phyloP scores from a whole-genome alignment of 1,139 yeast species.

The Yarrowia galli region DNA sequence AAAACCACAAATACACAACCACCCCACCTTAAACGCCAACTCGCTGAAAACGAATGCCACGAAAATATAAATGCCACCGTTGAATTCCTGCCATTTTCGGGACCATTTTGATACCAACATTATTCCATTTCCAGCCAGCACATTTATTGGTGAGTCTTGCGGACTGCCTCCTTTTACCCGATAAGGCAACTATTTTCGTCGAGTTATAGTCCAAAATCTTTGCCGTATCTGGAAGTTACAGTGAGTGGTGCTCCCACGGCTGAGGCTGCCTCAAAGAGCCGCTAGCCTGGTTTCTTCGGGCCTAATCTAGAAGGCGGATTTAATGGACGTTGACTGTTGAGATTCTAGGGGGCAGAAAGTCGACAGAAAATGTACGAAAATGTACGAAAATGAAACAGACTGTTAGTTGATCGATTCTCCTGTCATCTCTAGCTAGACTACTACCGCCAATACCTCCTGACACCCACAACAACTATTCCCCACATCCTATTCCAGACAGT shows the following conservation, averaged over 20 bases:
- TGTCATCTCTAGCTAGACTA: no score
- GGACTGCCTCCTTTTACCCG: no score
- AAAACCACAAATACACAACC: not conserved
- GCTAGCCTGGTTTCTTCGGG: not conserved
- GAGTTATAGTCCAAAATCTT: not conserved
- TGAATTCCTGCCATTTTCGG: not conserved
- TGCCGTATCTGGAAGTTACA: slow-evolving; percentile 1
- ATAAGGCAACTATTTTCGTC: not conserved
- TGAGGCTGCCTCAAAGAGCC: not conserved
- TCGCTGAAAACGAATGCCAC: not conserved
- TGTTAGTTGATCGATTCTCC: no score
- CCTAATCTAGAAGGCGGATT: not conserved
- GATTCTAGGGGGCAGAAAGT: no score
- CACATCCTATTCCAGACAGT: not conserved
- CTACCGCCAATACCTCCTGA: not conserved
- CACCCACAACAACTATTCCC: not conserved
- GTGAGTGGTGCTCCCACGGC: not conserved
- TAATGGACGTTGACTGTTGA: not conserved
- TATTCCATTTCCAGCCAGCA: not conserved
- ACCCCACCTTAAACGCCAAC: not conserved
- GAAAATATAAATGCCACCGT: not conserved
- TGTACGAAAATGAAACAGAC: no score
- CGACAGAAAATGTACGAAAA: no score
- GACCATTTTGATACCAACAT: not conserved
- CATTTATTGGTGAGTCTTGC: no score